Base-by-base conservation (phyloP, 2,329 filamentous ascomycete genomes). In the Fusarium bulbicola region DNA sequence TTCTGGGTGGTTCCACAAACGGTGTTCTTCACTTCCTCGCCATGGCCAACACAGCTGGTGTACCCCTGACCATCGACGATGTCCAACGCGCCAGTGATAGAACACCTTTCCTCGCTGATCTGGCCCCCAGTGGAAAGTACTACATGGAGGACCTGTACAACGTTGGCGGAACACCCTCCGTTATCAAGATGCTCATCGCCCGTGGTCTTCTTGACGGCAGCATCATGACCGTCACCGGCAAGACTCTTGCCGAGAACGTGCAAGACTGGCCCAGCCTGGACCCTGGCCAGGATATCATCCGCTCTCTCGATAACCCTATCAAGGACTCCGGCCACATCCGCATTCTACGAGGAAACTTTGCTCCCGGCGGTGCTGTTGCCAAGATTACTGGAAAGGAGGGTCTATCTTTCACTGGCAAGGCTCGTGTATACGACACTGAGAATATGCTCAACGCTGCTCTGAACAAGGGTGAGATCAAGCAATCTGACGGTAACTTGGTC, bases 301-400 rank as follows among this genome's bases (percentile, higher is more conserved):
- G 98, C 79, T 91, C 93, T 0, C 85, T 98, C 14, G 86, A 88
- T 18, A 74, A 89, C 77, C 88, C 88, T 58, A 95, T 97, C 86
- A 98, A 98, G 81, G 74, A 86, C 3, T 94, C 91, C 1, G 95
- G 95, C 47, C 95, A 98, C 81, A 88, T 98, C 68, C 94, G 95
- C 81, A 93, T 98, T 68, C 88, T 98, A 7, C 89, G 90, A 67
- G 95, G 95, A 26, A 97, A 97, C 81, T 88, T 98, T 37, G 94
- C 95, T 6, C 95, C 95, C 3, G 92, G 91, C 16, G 95, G 95
- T 39, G 93, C 95, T 2, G 95, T 98, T 4, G 95, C 95, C 68
- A 98, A 98, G 83, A 98, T 98, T 82, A 98, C 95, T 0, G 95
- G 95, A 40, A 98, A 98, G 81, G 95, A 98, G 82, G 95, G 95